Base-by-base conservation (phyloP, 2,329 filamentous ascomycete species). In the Neofusicoccum sp. region DNA sequence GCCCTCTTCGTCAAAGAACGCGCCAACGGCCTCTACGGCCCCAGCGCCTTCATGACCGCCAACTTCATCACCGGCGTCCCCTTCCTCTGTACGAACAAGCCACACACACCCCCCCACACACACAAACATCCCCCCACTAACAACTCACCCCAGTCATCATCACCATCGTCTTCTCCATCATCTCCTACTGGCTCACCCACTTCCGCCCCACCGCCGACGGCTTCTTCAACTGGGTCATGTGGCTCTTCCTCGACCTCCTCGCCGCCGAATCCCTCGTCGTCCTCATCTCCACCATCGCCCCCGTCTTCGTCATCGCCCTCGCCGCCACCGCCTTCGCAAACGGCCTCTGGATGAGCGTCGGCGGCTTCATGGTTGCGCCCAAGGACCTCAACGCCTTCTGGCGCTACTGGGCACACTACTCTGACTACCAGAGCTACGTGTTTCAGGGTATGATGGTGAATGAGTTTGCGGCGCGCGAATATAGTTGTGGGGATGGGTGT, bases 401-500 rank as follows among this genome's bases (percentile, higher is more conserved):
- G 87, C 86, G 87, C 74, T 95, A 96, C 70, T 90, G 90, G 5
- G 95, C 95, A 70, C 89, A 93, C 73, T 96, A 93, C 75, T 93
- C 93, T 71, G 90, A 96, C 73, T 96, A 96, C 71, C 91, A 94
- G 77, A 81, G 83, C 45, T 96, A 93, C 69, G 92, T 96, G 3
- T 96, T 96, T 73, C 87, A 94, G 72, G 92, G 91, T 12, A 95
- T 96, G 92, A 95, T 96, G 91, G 87, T 94, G 60, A 96, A 95
- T 71, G 91, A 96, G 78, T 95, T 96, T 73, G 79, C 80, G 1
- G 67, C 84, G 16, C 81, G 90, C 12, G 83, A 79, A 3, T 96
- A 91, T 74, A 73, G 77, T 3, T 94, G 91, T 71, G 77, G 81
- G 66, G 65, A 71, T 0, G 76, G 75, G 0, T 92, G 87, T 68